These are phyloP conservation scores for Aspergillus hortae DNA, from an alignment of 2,329 filamentous ascomycete species.

Conservation along the genomic window DNA sequence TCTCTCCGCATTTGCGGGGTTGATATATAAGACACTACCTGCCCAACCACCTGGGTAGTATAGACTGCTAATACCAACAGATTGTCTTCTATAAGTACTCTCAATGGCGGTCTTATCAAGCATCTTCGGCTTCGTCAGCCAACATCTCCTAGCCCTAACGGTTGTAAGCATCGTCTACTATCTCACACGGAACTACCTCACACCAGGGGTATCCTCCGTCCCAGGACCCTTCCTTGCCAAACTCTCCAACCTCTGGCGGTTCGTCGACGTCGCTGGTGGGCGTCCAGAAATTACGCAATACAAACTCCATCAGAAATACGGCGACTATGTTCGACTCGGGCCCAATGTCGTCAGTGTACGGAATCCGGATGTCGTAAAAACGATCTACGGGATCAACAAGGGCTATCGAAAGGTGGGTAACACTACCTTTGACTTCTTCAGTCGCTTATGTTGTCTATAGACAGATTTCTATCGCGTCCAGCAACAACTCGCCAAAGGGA, in stretches of 20 bases:
- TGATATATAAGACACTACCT: not conserved
- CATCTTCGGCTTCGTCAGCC: not conserved
- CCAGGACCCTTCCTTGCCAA: not conserved
- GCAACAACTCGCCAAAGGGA: not conserved
- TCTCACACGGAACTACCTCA: not conserved
- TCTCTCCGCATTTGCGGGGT: not conserved
- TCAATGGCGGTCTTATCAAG: not conserved
- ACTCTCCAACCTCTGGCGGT: not conserved
- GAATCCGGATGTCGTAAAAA: conserved; percentile 17
- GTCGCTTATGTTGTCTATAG: not conserved
- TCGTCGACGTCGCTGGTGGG: conserved; percentile 5
- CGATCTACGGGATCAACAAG: conserved; percentile 20
- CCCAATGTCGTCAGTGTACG: conserved; percentile 20
- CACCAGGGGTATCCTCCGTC: not conserved
- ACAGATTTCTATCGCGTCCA: not conserved
- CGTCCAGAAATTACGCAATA: conserved; percentile 13
- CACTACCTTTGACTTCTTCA: not conserved
- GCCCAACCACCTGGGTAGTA: not conserved
- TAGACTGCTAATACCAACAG: not conserved
- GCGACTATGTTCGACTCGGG: not conserved
- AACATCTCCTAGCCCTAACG: not conserved
- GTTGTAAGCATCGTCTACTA: not conserved
- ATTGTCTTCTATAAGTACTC: not conserved
- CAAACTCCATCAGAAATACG: not conserved
- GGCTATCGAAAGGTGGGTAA: conserved; percentile 14